A percentile compares a stretch with the other conserved stretches of the same genome.
Conservation (phyloP, 441 rosid genomes). For the Geranium incanum region DNA sequence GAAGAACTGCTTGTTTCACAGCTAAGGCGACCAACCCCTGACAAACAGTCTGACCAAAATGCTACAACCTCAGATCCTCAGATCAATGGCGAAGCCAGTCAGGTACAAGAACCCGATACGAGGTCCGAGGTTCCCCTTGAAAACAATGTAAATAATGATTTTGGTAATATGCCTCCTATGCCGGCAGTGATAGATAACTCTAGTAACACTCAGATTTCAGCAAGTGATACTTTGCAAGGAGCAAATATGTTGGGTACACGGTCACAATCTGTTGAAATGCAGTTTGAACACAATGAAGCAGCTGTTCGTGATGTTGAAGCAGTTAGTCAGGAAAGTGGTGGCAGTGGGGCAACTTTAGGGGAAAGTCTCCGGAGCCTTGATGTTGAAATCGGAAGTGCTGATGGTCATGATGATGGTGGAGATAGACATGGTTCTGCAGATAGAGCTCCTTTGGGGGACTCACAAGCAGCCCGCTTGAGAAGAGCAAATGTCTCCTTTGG, state of each 20-base stretch:
- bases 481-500: conserved; percentile 59
- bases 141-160: conserved; percentile 42
- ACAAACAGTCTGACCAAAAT: conserved; percentile 55
- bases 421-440: conserved; percentile 85
- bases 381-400: conserved; percentile 99
- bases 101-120: conserved; percentile 41
- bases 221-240: conserved; percentile 40
- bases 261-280: conserved; percentile 74
- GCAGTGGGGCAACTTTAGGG: conserved; percentile 95
- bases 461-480: conserved; percentile 56
- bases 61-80: conserved; percentile 44
- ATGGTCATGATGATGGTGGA: conserved; percentile 97
- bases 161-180: conserved; percentile 37
- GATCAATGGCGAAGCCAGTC: conserved; percentile 38
- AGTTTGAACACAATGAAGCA: conserved; percentile 81
- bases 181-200: conserved; percentile 38
- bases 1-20: conserved; percentile 93
- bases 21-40: conserved; percentile 63
- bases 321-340: conserved; percentile 97
- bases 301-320: conserved; percentile 93
- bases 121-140: conserved; percentile 45
- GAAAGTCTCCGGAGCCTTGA: conserved; percentile 98
- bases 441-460: conserved; percentile 47
- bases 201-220: conserved; percentile 40
- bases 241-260: conserved; percentile 32